Percentiles rank a stretch among this genome's conserved stretches.
Evolutionary conservation across 768 basidiomycete species (phyloP).

Genomic region (Mycena metata): DNA sequence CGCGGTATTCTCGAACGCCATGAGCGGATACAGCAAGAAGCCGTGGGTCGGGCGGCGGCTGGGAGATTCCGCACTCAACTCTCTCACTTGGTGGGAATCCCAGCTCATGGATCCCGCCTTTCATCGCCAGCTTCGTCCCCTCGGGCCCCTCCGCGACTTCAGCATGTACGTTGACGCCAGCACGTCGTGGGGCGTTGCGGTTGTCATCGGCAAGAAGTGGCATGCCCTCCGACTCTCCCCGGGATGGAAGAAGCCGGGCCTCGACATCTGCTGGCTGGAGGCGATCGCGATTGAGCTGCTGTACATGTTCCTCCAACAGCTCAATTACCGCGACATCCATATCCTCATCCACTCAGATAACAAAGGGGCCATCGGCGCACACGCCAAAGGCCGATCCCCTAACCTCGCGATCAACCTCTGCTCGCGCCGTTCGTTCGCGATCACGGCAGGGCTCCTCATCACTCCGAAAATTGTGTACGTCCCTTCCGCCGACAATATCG

Average conservation of each 20-base stretch:
- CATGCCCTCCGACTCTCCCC: not conserved
- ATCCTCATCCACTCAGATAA: constrained; percentile 14
- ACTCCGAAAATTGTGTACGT: constrained; percentile 2
- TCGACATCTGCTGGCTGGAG: constrained; percentile 25
- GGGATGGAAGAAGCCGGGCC: not conserved
- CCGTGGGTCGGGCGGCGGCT: not conserved
- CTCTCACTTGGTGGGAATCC: constrained; percentile 2
- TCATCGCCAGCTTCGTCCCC: not conserved
- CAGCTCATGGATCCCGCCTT: not conserved
- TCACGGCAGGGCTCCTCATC: not conserved
- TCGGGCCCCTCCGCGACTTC: not conserved
- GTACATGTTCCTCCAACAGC: not conserved
- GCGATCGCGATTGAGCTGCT: constrained; percentile 2
- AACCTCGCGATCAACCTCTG: constrained; percentile 7
- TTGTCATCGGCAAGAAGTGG: constrained; percentile 5
- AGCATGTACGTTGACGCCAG: constrained; percentile 10
- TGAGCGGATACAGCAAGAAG: not conserved
- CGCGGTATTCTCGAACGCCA: constrained; percentile 3
- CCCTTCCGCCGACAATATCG: constrained; percentile 4
- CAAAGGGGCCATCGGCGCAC: constrained; percentile 16
- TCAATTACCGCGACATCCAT: not conserved
- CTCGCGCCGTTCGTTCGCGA: not conserved
- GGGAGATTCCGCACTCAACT: not conserved
- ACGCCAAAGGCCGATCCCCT: constrained; percentile 12
- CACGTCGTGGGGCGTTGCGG: constrained; percentile 5